Percentiles rank a stretch among this genome's conserved stretches.
Conservation (phyloP, 768 basidiomycete genomes). For the Calocybe cyanea region DNA sequence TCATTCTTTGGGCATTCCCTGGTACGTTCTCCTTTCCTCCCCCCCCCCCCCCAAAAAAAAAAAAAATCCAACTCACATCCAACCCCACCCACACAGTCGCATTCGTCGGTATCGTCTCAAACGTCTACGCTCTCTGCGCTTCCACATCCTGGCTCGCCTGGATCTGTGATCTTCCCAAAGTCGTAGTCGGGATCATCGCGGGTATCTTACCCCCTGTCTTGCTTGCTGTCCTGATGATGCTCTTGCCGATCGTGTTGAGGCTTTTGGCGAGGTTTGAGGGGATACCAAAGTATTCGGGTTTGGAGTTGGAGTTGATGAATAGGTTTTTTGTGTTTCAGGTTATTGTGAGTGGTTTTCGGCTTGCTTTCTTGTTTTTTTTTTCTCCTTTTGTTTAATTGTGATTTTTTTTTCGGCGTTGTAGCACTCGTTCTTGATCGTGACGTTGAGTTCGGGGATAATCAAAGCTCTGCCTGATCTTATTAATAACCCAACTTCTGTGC, state of each 20-base stretch:
- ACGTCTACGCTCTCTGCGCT: conserved; percentile 65
- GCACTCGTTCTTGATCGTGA: conserved; percentile 93
- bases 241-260: conserved; percentile 78
- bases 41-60: background rate
- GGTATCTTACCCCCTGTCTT: conserved; percentile 87
- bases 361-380: background rate
- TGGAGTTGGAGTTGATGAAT: conserved; percentile 91
- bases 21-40: conserved; percentile 33
- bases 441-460: conserved; percentile 80
- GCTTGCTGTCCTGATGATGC: conserved; percentile 87
- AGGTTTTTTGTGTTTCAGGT: conserved; percentile 92
- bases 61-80: background rate
- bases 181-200: conserved; percentile 74
- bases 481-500: conserved; percentile 65
- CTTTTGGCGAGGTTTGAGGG: conserved; percentile 84
- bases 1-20: conserved; percentile 87
- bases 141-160: conserved; percentile 73
- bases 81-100: conserved; percentile 42
- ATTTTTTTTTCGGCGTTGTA: conserved; percentile 35
- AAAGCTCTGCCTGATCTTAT: conserved; percentile 61
- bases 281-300: conserved; percentile 74
- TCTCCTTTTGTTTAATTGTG: background rate
- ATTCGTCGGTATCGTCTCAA: conserved; percentile 84
- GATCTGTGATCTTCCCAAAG: conserved; percentile 67
- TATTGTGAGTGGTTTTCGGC: conserved; percentile 79